Conservation (phyloP, 2,329 filamentous ascomycete species). For the Myotisia sp. region DNA sequence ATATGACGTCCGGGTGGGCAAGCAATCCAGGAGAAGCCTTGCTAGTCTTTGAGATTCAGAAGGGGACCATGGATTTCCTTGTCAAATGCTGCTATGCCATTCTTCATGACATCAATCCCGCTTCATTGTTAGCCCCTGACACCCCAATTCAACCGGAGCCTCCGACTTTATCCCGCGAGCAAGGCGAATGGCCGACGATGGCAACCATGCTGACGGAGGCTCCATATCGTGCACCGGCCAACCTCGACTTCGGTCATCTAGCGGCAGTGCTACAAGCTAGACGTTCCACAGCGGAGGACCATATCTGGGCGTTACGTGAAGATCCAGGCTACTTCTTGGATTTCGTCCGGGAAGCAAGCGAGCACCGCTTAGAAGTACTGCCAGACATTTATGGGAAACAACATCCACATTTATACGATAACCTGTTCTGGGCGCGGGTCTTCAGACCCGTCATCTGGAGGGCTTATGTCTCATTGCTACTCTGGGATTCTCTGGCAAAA, state of each 20-base stretch:
- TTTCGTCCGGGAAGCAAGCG: no score
- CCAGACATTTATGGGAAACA: no score
- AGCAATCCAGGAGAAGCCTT: constrained; percentile 35
- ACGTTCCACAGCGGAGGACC: constrained; percentile 35
- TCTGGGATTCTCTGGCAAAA: no score
- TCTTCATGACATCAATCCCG: constrained; percentile 42
- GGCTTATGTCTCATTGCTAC: no score
- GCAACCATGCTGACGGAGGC: constrained; percentile 34
- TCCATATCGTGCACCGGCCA: constrained; percentile 38
- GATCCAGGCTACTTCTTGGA: no score
- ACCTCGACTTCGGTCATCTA: constrained; percentile 35
- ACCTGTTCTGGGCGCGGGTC: no score
- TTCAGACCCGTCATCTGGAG: no score
- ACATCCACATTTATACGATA: no score
- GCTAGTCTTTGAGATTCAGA: constrained; percentile 38
- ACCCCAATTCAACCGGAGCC: constrained; percentile 30
- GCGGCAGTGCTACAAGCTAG: constrained; percentile 32
- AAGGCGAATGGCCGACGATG: constrained; percentile 26
- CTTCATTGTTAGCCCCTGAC: constrained; percentile 17
- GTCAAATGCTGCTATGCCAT: constrained; percentile 34
- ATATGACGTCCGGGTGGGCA: constrained; percentile 24
- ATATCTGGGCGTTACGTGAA: constrained; percentile 42
- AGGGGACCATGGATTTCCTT: constrained; percentile 36
- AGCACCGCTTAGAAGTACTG: no score
- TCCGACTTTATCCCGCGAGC: constrained; percentile 15